A percentile compares a stretch with the other conserved stretches of the same genome.
These are phyloP conservation scores for Pichia cabralensis DNA, from an alignment of 805 yeast genomes.

Conservation along the genomic window DNA sequence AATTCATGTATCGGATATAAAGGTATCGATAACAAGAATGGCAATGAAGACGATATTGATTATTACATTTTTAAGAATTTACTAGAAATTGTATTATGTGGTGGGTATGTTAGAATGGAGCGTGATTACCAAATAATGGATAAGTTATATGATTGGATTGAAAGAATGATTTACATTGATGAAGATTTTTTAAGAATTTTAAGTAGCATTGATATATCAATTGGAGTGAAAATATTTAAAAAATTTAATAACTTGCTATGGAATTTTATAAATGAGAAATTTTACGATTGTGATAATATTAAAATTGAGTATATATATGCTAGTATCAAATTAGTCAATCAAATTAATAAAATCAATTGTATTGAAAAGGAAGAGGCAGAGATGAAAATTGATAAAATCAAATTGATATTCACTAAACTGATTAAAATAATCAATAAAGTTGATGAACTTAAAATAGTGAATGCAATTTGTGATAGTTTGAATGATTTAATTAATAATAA, in stretches of 20 bases:
- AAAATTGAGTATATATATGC: slow-evolving; percentile 64
- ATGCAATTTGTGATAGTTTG: not conserved
- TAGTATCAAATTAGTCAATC: slow-evolving; percentile 17
- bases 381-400: slow-evolving; percentile 1
- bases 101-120: too few species aligned
- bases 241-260: not conserved
- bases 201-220: too few species aligned
- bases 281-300: not conserved
- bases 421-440: not conserved
- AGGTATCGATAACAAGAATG: too few species aligned
- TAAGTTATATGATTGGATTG: too few species aligned
- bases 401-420: slow-evolving; percentile 1
- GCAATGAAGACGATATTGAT: too few species aligned
- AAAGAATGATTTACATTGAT: too few species aligned
- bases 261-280: slow-evolving; percentile 1
- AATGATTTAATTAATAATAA: slow-evolving; percentile 1
- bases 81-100: too few species aligned
- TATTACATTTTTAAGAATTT: too few species aligned
- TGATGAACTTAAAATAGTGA: not conserved
- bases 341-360: not conserved
- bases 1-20: too few species aligned
- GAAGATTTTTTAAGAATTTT: too few species aligned
- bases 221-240: too few species aligned
- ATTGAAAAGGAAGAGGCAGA: not conserved
- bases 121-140: too few species aligned